Evolutionary conservation across 2,329 filamentous ascomycete genomes (phyloP).

Genomic region (Magnaporthiopsis poae): DNA sequence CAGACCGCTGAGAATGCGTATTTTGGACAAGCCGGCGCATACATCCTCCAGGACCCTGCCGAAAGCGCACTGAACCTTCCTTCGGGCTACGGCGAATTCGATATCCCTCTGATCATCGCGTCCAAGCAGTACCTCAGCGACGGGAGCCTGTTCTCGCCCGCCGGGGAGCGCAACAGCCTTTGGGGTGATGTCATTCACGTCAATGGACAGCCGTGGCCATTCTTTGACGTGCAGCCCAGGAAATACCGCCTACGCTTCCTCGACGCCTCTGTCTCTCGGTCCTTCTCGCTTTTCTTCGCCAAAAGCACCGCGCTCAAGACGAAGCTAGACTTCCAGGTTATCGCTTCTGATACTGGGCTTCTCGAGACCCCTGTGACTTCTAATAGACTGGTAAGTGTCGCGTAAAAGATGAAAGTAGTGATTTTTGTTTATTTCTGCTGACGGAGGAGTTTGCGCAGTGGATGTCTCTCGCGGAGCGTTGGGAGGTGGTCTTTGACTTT

Average conservation of each 20-base stretch:
- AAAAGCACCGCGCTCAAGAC: conserved; percentile 20
- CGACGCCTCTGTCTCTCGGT: conserved; percentile 36
- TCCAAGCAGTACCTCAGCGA: conserved; percentile 42
- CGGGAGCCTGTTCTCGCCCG: conserved; percentile 37
- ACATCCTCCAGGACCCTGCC: conserved; percentile 41
- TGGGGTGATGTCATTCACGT: conserved; percentile 50
- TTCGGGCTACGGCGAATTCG: conserved; percentile 37
- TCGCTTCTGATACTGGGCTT: conserved; percentile 45
- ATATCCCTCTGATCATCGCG: conserved; percentile 39
- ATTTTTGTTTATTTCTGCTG: neutral
- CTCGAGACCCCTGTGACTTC: conserved; percentile 31
- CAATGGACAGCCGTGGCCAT: conserved; percentile 52
- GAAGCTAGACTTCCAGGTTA: conserved; percentile 38
- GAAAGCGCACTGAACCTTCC: conserved; percentile 42
- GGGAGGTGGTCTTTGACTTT: conserved; percentile 50
- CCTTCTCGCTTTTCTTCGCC: conserved; percentile 39
- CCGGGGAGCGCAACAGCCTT: conserved; percentile 33
- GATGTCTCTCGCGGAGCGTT: conserved; percentile 47
- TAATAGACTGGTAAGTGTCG: neutral
- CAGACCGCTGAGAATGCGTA: conserved; percentile 46
- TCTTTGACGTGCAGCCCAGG: conserved; percentile 45
- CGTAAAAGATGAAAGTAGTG: too few species aligned
- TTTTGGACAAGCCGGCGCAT: conserved; percentile 46
- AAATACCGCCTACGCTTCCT: conserved; percentile 50
- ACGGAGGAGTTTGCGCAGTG: conserved; percentile 13